These are phyloP conservation scores for Microdochium nivale DNA, from an alignment of 2,329 filamentous ascomycete species.

Conservation along the genomic window DNA sequence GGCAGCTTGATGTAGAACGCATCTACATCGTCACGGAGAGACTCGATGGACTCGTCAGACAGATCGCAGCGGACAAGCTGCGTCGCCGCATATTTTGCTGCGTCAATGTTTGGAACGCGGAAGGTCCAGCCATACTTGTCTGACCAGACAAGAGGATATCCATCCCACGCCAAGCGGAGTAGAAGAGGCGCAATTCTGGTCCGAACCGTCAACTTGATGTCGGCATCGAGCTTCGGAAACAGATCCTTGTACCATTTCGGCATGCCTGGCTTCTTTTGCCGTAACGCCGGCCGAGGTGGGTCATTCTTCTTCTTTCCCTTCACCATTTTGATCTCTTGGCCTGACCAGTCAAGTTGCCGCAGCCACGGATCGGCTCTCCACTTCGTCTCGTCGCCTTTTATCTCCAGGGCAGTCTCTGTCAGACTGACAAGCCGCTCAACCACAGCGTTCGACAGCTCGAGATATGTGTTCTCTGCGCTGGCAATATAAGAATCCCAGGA, in stretches of 20 bases:
- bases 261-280: slow-evolving; percentile 92
- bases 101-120: slow-evolving; percentile 56
- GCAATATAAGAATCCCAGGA: slow-evolving; percentile 80
- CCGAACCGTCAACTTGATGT: slow-evolving; percentile 74
- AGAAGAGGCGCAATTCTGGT: slow-evolving; percentile 82
- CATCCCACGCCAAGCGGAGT: slow-evolving; percentile 80
- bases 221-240: slow-evolving; percentile 58
- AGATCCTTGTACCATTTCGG: slow-evolving; percentile 94
- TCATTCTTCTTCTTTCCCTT: slow-evolving; percentile 87
- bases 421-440: slow-evolving; percentile 65
- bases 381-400: slow-evolving; percentile 59
- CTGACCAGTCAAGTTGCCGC: slow-evolving; percentile 88
- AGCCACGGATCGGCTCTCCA: slow-evolving; percentile 85
- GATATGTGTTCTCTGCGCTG: slow-evolving; percentile 80
- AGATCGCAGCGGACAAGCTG: slow-evolving; percentile 71
- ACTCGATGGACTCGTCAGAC: slow-evolving; percentile 59
- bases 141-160: slow-evolving; percentile 85
- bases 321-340: slow-evolving; percentile 82
- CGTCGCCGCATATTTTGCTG: slow-evolving; percentile 57
- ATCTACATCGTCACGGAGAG: slow-evolving; percentile 56
- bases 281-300: slow-evolving; percentile 64
- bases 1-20: slow-evolving; percentile 85
- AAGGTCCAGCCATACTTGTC: slow-evolving; percentile 93
- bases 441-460: slow-evolving; percentile 67
- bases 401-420: slow-evolving; percentile 66